phyloP scores from a whole-genome alignment of 345 rosid genomes.

The Aquilaria malaccensis region DNA sequence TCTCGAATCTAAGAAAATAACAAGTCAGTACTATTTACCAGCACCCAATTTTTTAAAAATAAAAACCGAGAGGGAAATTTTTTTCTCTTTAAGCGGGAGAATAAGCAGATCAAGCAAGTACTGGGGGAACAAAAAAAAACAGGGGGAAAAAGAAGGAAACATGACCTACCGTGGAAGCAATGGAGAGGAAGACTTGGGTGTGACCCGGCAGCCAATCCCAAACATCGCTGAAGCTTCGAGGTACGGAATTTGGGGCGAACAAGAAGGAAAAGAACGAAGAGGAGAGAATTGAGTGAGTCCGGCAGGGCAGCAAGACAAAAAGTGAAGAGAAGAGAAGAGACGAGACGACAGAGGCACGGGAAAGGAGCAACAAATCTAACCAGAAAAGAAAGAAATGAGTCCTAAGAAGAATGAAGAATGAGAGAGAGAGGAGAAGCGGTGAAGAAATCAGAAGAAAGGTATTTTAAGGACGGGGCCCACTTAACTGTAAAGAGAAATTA shows the following conservation, averaged over 20 bases:
- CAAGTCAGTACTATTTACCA: constrained; percentile 3
- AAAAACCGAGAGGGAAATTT: neutral
- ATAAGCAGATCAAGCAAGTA: constrained; percentile 1
- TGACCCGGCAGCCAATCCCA: constrained; percentile 7
- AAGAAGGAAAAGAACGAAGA: neutral
- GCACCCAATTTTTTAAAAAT: neutral
- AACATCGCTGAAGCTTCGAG: constrained; percentile 5
- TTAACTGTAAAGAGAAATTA: constrained; percentile 4
- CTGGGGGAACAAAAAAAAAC: constrained; percentile 6
- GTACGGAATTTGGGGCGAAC: neutral
- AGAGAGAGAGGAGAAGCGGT: neutral
- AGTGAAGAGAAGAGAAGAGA: neutral
- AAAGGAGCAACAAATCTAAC: too few species aligned
- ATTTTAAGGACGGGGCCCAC: constrained; percentile 20
- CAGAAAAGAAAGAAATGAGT: too few species aligned
- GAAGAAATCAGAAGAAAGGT: constrained; percentile 8
- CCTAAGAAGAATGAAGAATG: neutral
- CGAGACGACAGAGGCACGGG: neutral
- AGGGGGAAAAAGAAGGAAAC: constrained; percentile 2
- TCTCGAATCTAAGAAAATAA: neutral
- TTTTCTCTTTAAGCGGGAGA: neutral
- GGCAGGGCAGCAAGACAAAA: neutral
- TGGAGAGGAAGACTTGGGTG: constrained; percentile 12
- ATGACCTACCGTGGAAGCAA: constrained; percentile 25
- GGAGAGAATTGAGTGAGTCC: neutral